phyloP scores from a whole-genome alignment of 2,329 filamentous ascomycete species.

The Ascosphaera aggregata region DNA sequence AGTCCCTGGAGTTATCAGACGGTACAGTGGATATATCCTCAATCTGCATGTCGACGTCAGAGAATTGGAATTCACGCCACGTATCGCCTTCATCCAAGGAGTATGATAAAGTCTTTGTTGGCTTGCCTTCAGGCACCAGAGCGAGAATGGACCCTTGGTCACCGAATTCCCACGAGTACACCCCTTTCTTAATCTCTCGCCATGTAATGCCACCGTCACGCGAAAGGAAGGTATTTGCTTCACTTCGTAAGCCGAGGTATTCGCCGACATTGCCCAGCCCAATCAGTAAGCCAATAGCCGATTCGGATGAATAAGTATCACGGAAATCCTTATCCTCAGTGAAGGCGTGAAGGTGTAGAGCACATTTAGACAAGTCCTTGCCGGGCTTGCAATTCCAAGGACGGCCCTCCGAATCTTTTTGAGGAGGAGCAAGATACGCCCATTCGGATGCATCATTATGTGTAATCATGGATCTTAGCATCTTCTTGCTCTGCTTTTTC shows the following conservation, averaged over 20 bases:
- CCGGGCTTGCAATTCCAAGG: slow-evolving; percentile 40
- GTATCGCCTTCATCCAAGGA: slow-evolving; percentile 57
- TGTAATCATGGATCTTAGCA: slow-evolving; percentile 68
- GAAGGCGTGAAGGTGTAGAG: slow-evolving; percentile 84
- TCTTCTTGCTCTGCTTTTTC: slow-evolving; percentile 43
- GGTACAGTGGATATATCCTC: slow-evolving; percentile 69
- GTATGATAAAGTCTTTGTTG: slow-evolving; percentile 49
- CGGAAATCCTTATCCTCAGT: slow-evolving; percentile 66
- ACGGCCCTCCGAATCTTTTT: slow-evolving; percentile 46
- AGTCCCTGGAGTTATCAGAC: slow-evolving; percentile 74
- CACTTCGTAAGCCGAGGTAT: slow-evolving; percentile 38
- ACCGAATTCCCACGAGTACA: slow-evolving; percentile 83
- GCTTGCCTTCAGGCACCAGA: slow-evolving; percentile 48
- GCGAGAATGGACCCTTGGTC: slow-evolving; percentile 88
- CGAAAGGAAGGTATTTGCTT: slow-evolving; percentile 79
- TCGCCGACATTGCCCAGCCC: slow-evolving; percentile 77
- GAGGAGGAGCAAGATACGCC: slow-evolving; percentile 50
- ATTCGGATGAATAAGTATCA: slow-evolving; percentile 71
- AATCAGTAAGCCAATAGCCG: slow-evolving; percentile 77
- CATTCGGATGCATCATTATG: slow-evolving; percentile 92
- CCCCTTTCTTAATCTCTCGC: slow-evolving; percentile 66
- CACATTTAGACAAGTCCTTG: slow-evolving; percentile 37
- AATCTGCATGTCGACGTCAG: slow-evolving; percentile 45
- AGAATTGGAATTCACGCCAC: slow-evolving; percentile 58
- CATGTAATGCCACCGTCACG: slow-evolving; percentile 76